A percentile compares a stretch with the other conserved stretches of the same genome.
These are phyloP conservation scores for Gentiana straminea DNA, from an alignment of 257 asterid genomes.

Conservation along the genomic window DNA sequence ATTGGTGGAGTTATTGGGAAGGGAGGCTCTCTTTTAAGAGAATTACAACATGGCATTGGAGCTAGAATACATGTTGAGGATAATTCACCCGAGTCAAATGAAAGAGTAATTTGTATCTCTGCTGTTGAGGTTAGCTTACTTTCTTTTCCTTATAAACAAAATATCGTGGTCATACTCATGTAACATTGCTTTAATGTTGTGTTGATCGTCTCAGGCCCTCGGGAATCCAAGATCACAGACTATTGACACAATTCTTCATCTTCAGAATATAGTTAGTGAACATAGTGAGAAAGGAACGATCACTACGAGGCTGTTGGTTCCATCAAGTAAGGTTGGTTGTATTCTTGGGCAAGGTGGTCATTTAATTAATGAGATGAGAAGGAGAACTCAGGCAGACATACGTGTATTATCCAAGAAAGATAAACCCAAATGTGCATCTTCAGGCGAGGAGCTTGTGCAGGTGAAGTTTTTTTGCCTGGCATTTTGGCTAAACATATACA, in stretches of 20 bases:
- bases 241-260: constrained; percentile 65
- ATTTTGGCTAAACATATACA: neutral
- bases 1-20: constrained; percentile 83
- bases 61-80: constrained; percentile 54
- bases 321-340: constrained; percentile 83
- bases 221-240: constrained; percentile 60
- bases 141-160: constrained; percentile 8
- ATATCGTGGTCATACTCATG: constrained; percentile 7
- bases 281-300: constrained; percentile 53
- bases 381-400: constrained; percentile 76
- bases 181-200: constrained; percentile 20
- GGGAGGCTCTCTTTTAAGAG: constrained; percentile 64
- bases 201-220: constrained; percentile 33
- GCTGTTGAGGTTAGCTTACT: constrained; percentile 50
- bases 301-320: constrained; percentile 67
- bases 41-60: constrained; percentile 65
- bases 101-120: constrained; percentile 62
- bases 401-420: constrained; percentile 68
- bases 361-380: constrained; percentile 76
- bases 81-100: constrained; percentile 40
- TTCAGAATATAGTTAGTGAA: constrained; percentile 56
- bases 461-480: constrained; percentile 22
- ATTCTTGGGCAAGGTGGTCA: constrained; percentile 82
- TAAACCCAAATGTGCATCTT: constrained; percentile 61
- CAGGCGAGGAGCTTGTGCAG: constrained; percentile 91